Conservation (phyloP, 202 grass and related monocot species). For the Dendrocalamus latiflorus region DNA sequence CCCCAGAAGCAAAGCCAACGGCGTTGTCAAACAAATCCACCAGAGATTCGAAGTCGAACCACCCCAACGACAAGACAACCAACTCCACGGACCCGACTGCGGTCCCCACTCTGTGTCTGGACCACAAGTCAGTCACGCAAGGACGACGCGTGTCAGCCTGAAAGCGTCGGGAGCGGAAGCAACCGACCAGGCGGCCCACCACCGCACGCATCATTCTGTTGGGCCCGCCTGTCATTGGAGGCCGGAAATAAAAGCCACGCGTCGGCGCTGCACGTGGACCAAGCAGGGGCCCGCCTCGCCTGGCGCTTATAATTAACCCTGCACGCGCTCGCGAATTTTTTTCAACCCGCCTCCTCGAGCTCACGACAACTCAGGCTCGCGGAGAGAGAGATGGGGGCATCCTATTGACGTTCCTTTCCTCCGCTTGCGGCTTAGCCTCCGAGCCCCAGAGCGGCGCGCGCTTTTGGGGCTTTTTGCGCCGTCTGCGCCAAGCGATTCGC, state of each 20-base stretch:
- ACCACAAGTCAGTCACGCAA: neutral
- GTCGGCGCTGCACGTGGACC: slow-evolving; percentile 33
- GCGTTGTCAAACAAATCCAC: neutral
- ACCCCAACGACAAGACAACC: neutral
- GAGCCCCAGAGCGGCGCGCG: neutral
- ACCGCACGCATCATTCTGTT: slow-evolving; percentile 16
- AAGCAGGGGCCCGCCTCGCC: neutral
- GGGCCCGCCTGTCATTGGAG: slow-evolving; percentile 7
- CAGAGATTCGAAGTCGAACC: neutral
- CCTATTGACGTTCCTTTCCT: neutral
- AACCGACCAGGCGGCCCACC: neutral
- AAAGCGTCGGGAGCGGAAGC: neutral
- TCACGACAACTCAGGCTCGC: neutral
- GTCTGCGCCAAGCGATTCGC: slow-evolving; percentile 15
- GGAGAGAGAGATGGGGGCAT: no score
- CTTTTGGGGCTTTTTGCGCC: neutral
- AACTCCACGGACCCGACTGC: neutral
- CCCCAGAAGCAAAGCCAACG: neutral
- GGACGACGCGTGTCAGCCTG: neutral
- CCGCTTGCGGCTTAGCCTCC: neutral
- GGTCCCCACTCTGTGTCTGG: neutral
- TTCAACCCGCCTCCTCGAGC: neutral
- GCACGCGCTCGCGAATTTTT: neutral
- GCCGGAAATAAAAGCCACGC: slow-evolving; percentile 14
- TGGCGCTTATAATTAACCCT: slow-evolving; percentile 11